Evolutionary conservation across 306 rosid genomes (phyloP).

Genomic region (Lathyrus aphaca): DNA sequence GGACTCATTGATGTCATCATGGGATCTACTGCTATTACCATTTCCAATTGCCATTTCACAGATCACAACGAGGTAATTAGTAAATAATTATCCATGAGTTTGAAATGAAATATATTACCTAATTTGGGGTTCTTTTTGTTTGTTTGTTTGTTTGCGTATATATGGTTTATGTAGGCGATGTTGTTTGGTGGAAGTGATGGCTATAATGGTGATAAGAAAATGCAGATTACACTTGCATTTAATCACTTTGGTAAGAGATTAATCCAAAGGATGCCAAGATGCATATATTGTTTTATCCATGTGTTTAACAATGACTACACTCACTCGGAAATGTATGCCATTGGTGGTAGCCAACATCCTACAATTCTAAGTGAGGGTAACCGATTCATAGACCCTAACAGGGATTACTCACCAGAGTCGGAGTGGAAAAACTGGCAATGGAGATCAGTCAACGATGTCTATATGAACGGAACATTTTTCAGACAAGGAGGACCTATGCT

Average conservation of each 20-base stretch:
- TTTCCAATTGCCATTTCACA: constrained; percentile 83
- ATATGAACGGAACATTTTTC: constrained; percentile 74
- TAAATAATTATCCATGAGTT: too few relatives aligned
- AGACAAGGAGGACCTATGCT: constrained; percentile 42
- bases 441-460: constrained; percentile 69
- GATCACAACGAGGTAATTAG: constrained; percentile 62
- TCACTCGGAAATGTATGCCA: too few relatives aligned
- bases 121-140: not conserved
- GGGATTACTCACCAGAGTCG: constrained; percentile 36
- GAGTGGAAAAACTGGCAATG: constrained; percentile 71
- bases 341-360: too few relatives aligned
- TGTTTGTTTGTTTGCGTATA: not conserved
- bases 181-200: constrained; percentile 71
- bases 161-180: constrained; percentile 69
- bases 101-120: too few relatives aligned
- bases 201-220: not conserved
- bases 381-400: constrained; percentile 1
- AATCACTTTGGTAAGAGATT: too few relatives aligned
- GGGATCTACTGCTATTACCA: constrained; percentile 75
- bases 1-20: too few relatives aligned
- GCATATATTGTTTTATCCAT: too few relatives aligned
- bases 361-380: too few relatives aligned
- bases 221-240: too few relatives aligned
- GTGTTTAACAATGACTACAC: too few relatives aligned
- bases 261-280: too few relatives aligned